Conservation (phyloP, 164 flowering plant species). For the Vitis rotundifolia region DNA sequence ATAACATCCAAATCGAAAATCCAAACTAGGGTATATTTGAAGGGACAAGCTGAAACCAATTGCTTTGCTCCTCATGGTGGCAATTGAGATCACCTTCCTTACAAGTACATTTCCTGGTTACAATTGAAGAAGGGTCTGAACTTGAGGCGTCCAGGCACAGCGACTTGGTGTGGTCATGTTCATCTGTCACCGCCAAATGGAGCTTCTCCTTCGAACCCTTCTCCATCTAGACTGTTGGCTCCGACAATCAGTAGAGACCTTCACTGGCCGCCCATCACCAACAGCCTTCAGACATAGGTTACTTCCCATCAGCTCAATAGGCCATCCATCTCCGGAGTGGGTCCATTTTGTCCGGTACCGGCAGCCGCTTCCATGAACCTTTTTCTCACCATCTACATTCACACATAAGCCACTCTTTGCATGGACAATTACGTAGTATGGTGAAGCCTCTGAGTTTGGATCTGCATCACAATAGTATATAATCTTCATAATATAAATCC, state of each 20-base stretch:
- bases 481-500: no score
- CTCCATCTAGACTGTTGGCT: slow-evolving; percentile 34
- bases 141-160: slow-evolving; percentile 35
- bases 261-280: slow-evolving; percentile 28
- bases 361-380: slow-evolving; percentile 21
- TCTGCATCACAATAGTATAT: slow-evolving; percentile 18
- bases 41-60: slow-evolving; percentile 51
- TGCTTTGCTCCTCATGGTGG: slow-evolving; percentile 33
- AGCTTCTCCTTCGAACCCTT: slow-evolving; percentile 27
- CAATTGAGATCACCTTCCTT: slow-evolving; percentile 22
- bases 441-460: slow-evolving; percentile 12
- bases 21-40: slow-evolving; percentile 14
- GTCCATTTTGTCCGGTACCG: slow-evolving; percentile 24
- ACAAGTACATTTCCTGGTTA: slow-evolving; percentile 41
- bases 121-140: slow-evolving; percentile 20
- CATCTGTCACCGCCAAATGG: slow-evolving; percentile 36
- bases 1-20: no score
- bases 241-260: slow-evolving; percentile 31
- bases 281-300: slow-evolving; percentile 30
- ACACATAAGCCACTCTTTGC: slow-evolving; percentile 45
- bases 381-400: slow-evolving; percentile 3
- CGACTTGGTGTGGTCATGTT: slow-evolving; percentile 13
- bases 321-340: slow-evolving; percentile 18
- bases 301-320: slow-evolving; percentile 29
- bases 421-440: slow-evolving; percentile 34